Percentiles rank a stretch among this genome's conserved stretches.
Evolutionary conservation across 345 rosid species (phyloP).

Genomic region (Carallia pectinifolia): DNA sequence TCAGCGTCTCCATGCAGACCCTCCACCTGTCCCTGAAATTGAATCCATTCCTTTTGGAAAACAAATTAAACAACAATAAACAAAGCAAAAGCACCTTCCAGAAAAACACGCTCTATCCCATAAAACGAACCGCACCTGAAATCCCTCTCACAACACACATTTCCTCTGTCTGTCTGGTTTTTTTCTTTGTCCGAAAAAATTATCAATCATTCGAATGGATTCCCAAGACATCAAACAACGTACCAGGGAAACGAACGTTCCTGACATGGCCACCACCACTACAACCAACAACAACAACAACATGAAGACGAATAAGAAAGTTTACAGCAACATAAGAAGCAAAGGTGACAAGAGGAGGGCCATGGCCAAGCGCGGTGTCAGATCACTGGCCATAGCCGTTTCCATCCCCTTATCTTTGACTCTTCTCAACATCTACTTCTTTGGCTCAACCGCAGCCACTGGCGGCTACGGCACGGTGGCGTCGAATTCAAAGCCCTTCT

Average conservation of each 20-base stretch:
- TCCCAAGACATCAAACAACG: constrained; percentile 58
- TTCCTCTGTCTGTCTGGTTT: neutral
- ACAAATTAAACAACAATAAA: too few relatives aligned
- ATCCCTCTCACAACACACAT: constrained; percentile 14
- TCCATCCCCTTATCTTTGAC: constrained; percentile 62
- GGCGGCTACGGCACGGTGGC: constrained; percentile 12
- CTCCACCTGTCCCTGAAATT: too few relatives aligned
- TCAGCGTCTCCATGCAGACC: too few relatives aligned
- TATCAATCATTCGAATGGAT: constrained; percentile 39
- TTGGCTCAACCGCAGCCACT: constrained; percentile 34
- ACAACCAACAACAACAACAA: neutral
- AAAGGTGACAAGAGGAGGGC: constrained; percentile 41
- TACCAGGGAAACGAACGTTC: constrained; percentile 26
- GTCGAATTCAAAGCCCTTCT: constrained; percentile 26
- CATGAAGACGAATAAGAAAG: constrained; percentile 14
- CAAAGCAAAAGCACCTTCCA: too few relatives aligned
- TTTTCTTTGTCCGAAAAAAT: neutral
- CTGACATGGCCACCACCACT: constrained; percentile 13
- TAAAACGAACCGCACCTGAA: constrained; percentile 9
- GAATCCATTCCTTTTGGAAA: too few relatives aligned
- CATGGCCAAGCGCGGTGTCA: constrained; percentile 74
- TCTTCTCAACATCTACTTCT: constrained; percentile 43
- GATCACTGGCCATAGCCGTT: constrained; percentile 56
- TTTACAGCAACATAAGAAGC: constrained; percentile 9
- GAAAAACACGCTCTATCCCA: constrained; percentile 4